Conservation (phyloP, 2,329 filamentous ascomycete genomes). For the Penicillium verrucosum region DNA sequence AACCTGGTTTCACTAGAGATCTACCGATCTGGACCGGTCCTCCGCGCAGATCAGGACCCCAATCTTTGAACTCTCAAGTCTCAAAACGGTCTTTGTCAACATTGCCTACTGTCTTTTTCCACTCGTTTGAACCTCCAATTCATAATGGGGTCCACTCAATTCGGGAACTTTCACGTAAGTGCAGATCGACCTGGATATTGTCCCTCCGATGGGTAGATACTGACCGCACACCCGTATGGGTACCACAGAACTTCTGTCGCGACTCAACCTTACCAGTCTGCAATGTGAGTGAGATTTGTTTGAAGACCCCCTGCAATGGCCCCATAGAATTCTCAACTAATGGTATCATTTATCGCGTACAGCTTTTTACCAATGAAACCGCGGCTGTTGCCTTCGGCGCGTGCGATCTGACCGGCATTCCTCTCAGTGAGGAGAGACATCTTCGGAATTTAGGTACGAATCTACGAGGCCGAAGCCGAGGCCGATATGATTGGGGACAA, state of each 20-base stretch:
- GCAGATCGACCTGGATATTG: constrained; percentile 6
- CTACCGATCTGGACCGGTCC: constrained; percentile 1
- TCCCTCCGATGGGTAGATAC: constrained; percentile 11
- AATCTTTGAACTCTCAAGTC: neutral
- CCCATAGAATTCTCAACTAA: constrained; percentile 15
- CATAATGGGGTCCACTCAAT: constrained; percentile 52
- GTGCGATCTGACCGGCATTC: constrained; percentile 73
- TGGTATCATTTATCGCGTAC: constrained; percentile 11
- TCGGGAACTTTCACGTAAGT: constrained; percentile 58
- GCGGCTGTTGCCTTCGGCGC: constrained; percentile 60
- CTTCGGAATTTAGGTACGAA: constrained; percentile 79
- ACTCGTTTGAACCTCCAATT: neutral
- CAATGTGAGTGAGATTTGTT: constrained; percentile 62
- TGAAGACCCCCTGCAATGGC: neutral
- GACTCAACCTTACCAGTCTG: constrained; percentile 80
- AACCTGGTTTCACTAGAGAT: neutral
- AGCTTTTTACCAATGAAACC: constrained; percentile 68
- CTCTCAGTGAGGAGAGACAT: constrained; percentile 61
- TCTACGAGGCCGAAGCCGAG: neutral
- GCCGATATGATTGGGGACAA: neutral
- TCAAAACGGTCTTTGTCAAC: constrained; percentile 3
- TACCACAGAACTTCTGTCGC: constrained; percentile 70
- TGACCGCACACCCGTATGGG: constrained; percentile 24
- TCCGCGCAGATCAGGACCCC: constrained; percentile 12
- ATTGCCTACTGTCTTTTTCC: constrained; percentile 9